These are phyloP conservation scores for Termitomyces sp. DNA, from an alignment of 768 basidiomycete genomes.

Conservation along the genomic window DNA sequence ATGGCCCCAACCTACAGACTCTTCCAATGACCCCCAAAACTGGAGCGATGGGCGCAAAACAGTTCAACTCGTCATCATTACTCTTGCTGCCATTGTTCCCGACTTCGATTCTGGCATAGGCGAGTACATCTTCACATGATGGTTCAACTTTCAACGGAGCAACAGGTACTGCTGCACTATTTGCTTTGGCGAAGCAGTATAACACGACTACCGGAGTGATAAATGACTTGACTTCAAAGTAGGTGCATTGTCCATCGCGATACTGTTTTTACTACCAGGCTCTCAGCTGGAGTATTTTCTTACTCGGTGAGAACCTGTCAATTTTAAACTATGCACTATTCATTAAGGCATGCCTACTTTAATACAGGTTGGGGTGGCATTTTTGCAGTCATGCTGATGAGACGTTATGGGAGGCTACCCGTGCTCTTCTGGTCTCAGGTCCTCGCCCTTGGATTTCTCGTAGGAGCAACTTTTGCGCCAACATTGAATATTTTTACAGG, in stretches of 20 bases:
- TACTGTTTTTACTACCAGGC: not conserved
- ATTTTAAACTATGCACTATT: not conserved
- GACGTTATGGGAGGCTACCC: slow-evolving; percentile 58
- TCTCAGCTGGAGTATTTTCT: slow-evolving; percentile 58
- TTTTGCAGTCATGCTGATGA: slow-evolving; percentile 55
- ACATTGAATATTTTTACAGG: slow-evolving; percentile 46
- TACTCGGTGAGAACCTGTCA: slow-evolving; percentile 33
- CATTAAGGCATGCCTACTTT: not conserved
- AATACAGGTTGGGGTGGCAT: slow-evolving; percentile 50
- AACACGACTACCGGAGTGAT: slow-evolving; percentile 49
- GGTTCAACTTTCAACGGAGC: not conserved
- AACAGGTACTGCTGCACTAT: slow-evolving; percentile 55
- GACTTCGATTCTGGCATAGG: slow-evolving; percentile 66
- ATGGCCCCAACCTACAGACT: slow-evolving; percentile 65
- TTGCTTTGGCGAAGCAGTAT: slow-evolving; percentile 50
- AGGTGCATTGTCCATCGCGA: slow-evolving; percentile 7
- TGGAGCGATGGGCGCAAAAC: slow-evolving; percentile 52
- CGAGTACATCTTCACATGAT: slow-evolving; percentile 13
- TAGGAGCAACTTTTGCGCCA: slow-evolving; percentile 51
- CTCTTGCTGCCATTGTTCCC: slow-evolving; percentile 58
- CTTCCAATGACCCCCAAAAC: slow-evolving; percentile 59
- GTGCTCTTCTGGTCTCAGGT: slow-evolving; percentile 70
- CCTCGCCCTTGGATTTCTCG: slow-evolving; percentile 48
- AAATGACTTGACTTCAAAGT: slow-evolving; percentile 60
- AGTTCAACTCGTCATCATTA: slow-evolving; percentile 52